phyloP scores from a whole-genome alignment of 495 filamentous ascomycete genomes.

The Pseudoneurospora amorphoporcata region DNA sequence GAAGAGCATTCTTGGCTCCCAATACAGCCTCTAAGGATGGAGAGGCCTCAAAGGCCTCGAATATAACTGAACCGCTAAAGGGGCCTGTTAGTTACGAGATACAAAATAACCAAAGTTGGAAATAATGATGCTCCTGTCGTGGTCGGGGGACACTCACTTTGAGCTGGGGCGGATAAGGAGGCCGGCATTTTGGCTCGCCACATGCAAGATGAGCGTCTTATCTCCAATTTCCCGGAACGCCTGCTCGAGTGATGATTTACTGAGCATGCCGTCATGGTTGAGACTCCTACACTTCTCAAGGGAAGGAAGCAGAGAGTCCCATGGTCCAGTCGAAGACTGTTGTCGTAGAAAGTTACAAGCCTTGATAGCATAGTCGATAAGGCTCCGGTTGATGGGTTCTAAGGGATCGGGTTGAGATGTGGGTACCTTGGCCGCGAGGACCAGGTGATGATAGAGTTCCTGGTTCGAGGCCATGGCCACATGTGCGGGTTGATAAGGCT shows the following conservation, averaged over 20 bases:
- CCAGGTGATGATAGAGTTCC: not conserved
- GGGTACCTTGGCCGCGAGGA: not conserved
- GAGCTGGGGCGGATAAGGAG: constrained; percentile 35
- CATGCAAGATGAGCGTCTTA: not conserved
- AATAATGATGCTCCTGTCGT: not conserved
- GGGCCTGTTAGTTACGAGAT: not conserved
- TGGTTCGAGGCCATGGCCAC: not conserved
- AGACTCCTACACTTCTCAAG: not conserved
- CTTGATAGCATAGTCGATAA: not conserved
- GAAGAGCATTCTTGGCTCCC: not conserved
- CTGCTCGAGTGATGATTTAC: not conserved
- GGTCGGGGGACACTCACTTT: constrained; percentile 24
- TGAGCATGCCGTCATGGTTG: not conserved
- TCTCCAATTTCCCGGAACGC: not conserved
- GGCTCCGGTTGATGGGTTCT: not conserved
- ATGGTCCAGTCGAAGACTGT: not conserved
- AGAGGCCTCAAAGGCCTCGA: constrained; percentile 3
- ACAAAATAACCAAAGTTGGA: not conserved
- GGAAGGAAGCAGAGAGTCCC: not conserved
- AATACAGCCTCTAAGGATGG: constrained; percentile 2
- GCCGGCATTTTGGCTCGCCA: constrained; percentile 44
- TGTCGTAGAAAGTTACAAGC: not conserved
- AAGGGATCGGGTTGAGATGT: not conserved
- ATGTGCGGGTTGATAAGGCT: not conserved
- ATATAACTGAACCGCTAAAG: not conserved